phyloP scores from a whole-genome alignment of 257 asterid genomes.

The Capsicum chinense region DNA sequence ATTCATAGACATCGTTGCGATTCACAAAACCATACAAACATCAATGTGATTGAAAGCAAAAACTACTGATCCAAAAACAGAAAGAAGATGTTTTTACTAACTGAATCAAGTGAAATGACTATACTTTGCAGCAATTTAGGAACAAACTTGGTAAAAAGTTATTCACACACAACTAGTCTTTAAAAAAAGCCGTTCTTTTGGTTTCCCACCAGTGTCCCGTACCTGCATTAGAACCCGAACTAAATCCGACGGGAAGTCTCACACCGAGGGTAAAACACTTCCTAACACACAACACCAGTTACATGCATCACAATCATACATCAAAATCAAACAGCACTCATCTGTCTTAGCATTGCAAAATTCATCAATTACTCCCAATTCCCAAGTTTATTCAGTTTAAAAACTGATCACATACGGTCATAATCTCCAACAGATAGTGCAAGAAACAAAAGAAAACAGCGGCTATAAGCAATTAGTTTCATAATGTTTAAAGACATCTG shows the following conservation, averaged over 20 bases:
- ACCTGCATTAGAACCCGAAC: neutral
- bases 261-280: neutral
- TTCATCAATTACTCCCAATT: neutral
- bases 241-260: neutral
- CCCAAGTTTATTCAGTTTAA: neutral
- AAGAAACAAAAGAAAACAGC: neutral
- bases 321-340: neutral
- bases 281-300: neutral
- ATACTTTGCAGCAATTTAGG: neutral
- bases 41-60: too few species aligned
- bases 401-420: neutral
- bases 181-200: neutral
- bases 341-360: neutral
- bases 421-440: neutral
- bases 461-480: neutral
- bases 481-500: neutral
- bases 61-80: too few species aligned
- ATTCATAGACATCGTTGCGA: too few species aligned
- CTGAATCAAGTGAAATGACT: neutral
- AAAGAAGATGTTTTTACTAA: too few species aligned
- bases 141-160: neutral
- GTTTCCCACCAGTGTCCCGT: neutral
- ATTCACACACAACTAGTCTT: neutral
- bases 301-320: neutral
- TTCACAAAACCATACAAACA: too few species aligned